Conservation (phyloP, 345 rosid genomes). For the Gossypium longicalyx region DNA sequence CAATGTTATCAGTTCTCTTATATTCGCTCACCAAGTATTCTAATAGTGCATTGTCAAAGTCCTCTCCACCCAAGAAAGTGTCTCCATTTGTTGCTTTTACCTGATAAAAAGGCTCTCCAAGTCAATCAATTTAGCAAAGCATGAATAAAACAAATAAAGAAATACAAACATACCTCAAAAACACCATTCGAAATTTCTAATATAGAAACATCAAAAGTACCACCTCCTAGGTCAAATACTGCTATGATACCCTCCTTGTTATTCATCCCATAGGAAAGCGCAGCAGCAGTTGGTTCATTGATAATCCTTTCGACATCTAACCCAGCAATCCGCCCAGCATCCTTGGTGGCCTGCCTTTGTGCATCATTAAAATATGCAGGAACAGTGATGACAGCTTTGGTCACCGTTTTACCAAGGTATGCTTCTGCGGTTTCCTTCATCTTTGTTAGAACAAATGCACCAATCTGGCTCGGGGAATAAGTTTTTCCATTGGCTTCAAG, state of each 20-base stretch:
- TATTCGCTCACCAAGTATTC: constrained; percentile 35
- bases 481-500: constrained; percentile 35
- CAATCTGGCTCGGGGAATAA: constrained; percentile 38
- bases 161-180: constrained; percentile 27
- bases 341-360: constrained; percentile 42
- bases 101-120: constrained; percentile 9
- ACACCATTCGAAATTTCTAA: constrained; percentile 41
- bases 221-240: constrained; percentile 42
- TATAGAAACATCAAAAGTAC: constrained; percentile 41
- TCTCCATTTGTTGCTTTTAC: constrained; percentile 47
- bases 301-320: constrained; percentile 39
- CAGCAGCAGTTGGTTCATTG: constrained; percentile 46
- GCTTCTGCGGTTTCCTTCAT: constrained; percentile 45
- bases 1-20: constrained; percentile 25
- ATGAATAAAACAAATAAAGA: neutral
- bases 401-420: constrained; percentile 32
- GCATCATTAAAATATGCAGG: constrained; percentile 47
- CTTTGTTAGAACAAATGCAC: constrained; percentile 34
- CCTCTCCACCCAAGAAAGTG: constrained; percentile 44
- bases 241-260: constrained; percentile 41
- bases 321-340: constrained; percentile 44
- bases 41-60: constrained; percentile 33
- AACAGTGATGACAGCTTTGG: constrained; percentile 40
- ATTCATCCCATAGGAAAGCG: constrained; percentile 37
- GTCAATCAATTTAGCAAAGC: neutral